phyloP scores from a whole-genome alignment of 108 stramenopile species.

The Fistulifera pelliculosa region DNA sequence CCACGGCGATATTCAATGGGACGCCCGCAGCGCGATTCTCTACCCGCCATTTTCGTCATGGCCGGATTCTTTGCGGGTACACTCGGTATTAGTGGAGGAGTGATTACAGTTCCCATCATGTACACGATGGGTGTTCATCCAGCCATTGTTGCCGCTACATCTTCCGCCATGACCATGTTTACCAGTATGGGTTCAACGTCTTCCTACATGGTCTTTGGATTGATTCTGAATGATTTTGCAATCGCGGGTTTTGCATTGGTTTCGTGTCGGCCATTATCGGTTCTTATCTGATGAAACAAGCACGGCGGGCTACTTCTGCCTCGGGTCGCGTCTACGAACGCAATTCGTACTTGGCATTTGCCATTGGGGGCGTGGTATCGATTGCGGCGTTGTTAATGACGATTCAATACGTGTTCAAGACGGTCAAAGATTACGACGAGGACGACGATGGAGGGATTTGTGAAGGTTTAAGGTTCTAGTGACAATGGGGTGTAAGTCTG shows the following conservation, averaged over 20 bases:
- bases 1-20: slow-evolving; percentile 96
- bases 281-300: slow-evolving; percentile 45
- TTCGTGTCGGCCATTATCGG: slow-evolving; percentile 78
- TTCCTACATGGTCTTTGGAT: slow-evolving; percentile 91
- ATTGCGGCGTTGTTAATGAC: slow-evolving; percentile 81
- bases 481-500: neutral
- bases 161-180: slow-evolving; percentile 90
- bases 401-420: slow-evolving; percentile 43
- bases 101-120: slow-evolving; percentile 93
- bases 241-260: slow-evolving; percentile 73
- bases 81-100: slow-evolving; percentile 83
- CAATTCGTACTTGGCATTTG: slow-evolving; percentile 89
- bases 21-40: slow-evolving; percentile 60
- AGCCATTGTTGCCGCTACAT: slow-evolving; percentile 81
- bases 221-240: slow-evolving; percentile 81
- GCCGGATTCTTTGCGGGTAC: slow-evolving; percentile 94
- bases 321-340: slow-evolving; percentile 63
- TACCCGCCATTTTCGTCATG: slow-evolving; percentile 86
- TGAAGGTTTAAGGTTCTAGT: slow-evolving; percentile 23
- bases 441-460: slow-evolving; percentile 22
- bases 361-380: slow-evolving; percentile 88
- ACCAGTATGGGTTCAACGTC: slow-evolving; percentile 84
- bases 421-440: slow-evolving; percentile 14
- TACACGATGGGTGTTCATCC: slow-evolving; percentile 95
- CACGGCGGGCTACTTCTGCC: slow-evolving; percentile 17